Evolutionary conservation across 805 yeast species (phyloP).

Genomic region (Cyberlindnera mrakii): DNA sequence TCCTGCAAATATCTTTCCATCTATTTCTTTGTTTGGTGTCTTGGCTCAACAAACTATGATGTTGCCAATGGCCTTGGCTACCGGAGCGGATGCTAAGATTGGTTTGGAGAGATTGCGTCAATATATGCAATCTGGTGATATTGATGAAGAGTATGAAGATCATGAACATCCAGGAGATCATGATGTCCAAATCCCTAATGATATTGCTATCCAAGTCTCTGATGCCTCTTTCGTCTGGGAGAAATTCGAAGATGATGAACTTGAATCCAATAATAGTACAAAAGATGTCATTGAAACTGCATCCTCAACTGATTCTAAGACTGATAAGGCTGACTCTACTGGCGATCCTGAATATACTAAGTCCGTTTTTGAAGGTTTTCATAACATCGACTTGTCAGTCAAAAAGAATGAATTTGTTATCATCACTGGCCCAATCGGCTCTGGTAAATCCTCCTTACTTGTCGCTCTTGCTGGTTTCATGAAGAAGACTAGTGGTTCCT

Average conservation of each 20-base stretch:
- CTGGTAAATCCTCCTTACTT: constrained; percentile 70
- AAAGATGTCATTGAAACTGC: constrained; percentile 11
- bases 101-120: constrained; percentile 55
- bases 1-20: constrained; percentile 65
- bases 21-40: constrained; percentile 60
- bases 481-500: constrained; percentile 44
- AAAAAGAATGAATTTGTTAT: constrained; percentile 51
- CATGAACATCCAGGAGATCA: constrained; percentile 29
- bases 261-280: constrained; percentile 17
- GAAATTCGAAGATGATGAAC: constrained; percentile 34
- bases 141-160: constrained; percentile 37
- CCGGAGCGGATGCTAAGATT: constrained; percentile 61
- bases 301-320: constrained; percentile 2
- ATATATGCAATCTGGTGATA: constrained; percentile 42
- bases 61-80: constrained; percentile 64
- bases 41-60: constrained; percentile 58
- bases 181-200: constrained; percentile 17
- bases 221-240: constrained; percentile 70
- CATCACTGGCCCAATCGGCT: constrained; percentile 71
- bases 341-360: constrained; percentile 4
- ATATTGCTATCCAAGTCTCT: constrained; percentile 41
- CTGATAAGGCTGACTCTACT: constrained; percentile 8
- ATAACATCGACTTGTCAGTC: constrained; percentile 5
- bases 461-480: constrained; percentile 64
- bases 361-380: constrained; percentile 11